phyloP scores from a whole-genome alignment of 768 basidiomycete genomes.

The Tricholoma furcatifolium region DNA sequence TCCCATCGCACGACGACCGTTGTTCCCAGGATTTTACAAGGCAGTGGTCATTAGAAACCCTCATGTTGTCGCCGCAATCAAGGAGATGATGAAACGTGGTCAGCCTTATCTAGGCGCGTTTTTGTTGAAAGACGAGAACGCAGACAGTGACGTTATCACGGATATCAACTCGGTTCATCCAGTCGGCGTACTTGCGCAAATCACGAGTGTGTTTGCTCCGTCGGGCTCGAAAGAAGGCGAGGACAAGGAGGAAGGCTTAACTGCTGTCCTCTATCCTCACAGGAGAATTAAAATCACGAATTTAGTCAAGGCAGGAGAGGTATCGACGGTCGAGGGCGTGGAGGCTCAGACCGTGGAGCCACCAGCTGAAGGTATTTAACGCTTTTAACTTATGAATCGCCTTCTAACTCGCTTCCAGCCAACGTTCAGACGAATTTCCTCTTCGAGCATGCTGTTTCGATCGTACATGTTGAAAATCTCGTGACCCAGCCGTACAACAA shows the following conservation, averaged over 20 bases:
- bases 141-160: conserved; percentile 91
- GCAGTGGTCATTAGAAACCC: conserved; percentile 93
- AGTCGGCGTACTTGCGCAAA: conserved; percentile 96
- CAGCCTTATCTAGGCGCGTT: conserved; percentile 98
- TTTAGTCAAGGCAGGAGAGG: conserved; percentile 66
- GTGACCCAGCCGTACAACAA: conserved; percentile 81
- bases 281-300: conserved; percentile 87
- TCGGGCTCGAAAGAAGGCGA: conserved; percentile 47
- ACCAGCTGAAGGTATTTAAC: conserved; percentile 29
- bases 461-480: conserved; percentile 88
- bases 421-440: conserved; percentile 84
- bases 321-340: conserved; percentile 37
- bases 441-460: conserved; percentile 77
- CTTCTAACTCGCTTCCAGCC: conserved; percentile 29
- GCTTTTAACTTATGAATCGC: not conserved
- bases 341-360: conserved; percentile 47
- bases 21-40: conserved; percentile 98
- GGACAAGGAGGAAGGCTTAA: conserved; percentile 85
- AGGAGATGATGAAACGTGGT: conserved; percentile 95
- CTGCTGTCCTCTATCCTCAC: conserved; percentile 93
- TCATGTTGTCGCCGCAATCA: conserved; percentile 87
- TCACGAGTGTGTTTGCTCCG: conserved; percentile 87
- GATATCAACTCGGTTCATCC: conserved; percentile 85
- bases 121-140: conserved; percentile 89
- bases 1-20: conserved; percentile 91